These are phyloP conservation scores for Ophiosphaerella herpotricha DNA, from an alignment of 2,329 filamentous ascomycete species.

Conservation along the genomic window DNA sequence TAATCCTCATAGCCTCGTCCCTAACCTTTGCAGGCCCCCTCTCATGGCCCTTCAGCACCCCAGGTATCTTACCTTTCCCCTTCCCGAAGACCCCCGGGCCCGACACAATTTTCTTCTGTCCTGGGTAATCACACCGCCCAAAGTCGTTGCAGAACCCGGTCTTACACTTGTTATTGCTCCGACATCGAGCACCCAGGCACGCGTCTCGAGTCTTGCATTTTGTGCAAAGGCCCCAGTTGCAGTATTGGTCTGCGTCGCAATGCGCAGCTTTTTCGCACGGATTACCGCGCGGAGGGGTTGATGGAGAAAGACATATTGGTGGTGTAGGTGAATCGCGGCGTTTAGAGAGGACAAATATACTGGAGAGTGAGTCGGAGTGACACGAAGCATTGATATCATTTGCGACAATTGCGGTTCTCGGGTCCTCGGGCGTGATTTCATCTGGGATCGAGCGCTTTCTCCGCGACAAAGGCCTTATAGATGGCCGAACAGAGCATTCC, in stretches of 20 bases:
- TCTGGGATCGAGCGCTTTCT: background rate
- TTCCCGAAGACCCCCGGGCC: slow-evolving; percentile 27
- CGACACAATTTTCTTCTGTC: slow-evolving; percentile 20
- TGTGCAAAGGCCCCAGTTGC: slow-evolving; percentile 34
- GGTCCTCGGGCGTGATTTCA: slow-evolving; percentile 5
- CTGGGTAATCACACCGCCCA: slow-evolving; percentile 36
- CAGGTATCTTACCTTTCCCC: slow-evolving; percentile 19
- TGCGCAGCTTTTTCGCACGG: slow-evolving; percentile 30
- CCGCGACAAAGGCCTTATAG: slow-evolving; percentile 11
- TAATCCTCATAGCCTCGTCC: slow-evolving; percentile 34
- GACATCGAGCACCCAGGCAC: slow-evolving; percentile 34
- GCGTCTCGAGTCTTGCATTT: slow-evolving; percentile 19
- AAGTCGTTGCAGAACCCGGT: slow-evolving; percentile 39
- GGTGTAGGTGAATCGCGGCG: background rate
- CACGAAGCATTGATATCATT: slow-evolving; percentile 24
- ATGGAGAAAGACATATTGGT: slow-evolving; percentile 11
- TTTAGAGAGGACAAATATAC: slow-evolving; percentile 16
- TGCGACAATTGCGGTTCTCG: background rate
- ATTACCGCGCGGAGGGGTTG: slow-evolving; percentile 13
- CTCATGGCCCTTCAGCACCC: slow-evolving; percentile 26
- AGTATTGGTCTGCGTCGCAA: slow-evolving; percentile 34
- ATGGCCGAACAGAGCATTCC: slow-evolving; percentile 18
- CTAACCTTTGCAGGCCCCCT: slow-evolving; percentile 37
- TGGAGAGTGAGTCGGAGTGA: slow-evolving; percentile 16
- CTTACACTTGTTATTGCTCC: slow-evolving; percentile 35